Conservation (phyloP, 805 yeast genomes). For the Spathaspora girioi region DNA sequence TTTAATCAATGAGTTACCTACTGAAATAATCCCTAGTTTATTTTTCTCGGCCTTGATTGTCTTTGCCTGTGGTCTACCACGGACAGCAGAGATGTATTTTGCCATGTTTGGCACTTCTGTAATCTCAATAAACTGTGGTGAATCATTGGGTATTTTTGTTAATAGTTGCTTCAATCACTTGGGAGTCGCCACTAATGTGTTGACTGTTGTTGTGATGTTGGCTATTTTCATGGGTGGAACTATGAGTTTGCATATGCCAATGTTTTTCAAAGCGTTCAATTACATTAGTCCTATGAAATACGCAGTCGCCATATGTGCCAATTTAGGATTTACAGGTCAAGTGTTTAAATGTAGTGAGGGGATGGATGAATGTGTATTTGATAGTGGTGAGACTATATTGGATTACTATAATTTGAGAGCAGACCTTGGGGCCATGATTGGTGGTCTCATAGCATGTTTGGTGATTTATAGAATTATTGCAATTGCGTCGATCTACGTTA, state of each 20-base stretch:
- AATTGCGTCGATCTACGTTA: constrained; percentile 17
- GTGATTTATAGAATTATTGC: constrained; percentile 32
- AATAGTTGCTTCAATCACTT: constrained; percentile 70
- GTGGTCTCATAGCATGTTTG: constrained; percentile 34
- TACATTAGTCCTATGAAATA: constrained; percentile 77
- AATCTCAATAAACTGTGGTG: constrained; percentile 69
- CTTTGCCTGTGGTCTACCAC: constrained; percentile 69
- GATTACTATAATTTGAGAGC: constrained; percentile 25
- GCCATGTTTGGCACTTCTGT: constrained; percentile 53
- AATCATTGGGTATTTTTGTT: constrained; percentile 77
- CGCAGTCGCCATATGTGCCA: constrained; percentile 58
- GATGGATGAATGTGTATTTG: constrained; percentile 20
- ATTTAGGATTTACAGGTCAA: constrained; percentile 52
- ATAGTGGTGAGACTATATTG: constrained; percentile 30
- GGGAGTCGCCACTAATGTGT: constrained; percentile 76
- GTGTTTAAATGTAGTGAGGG: constrained; percentile 44
- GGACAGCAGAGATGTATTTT: constrained; percentile 65
- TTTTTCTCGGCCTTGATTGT: constrained; percentile 61
- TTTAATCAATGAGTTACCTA: constrained; percentile 60
- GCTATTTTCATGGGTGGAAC: constrained; percentile 85
- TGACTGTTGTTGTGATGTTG: constrained; percentile 61
- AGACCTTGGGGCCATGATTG: constrained; percentile 25
- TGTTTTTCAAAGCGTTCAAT: constrained; percentile 64
- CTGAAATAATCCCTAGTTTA: constrained; percentile 57
- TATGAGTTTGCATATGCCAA: constrained; percentile 73